Base-by-base conservation (phyloP, 306 rosid species). In the Mimosa bimucronata region DNA sequence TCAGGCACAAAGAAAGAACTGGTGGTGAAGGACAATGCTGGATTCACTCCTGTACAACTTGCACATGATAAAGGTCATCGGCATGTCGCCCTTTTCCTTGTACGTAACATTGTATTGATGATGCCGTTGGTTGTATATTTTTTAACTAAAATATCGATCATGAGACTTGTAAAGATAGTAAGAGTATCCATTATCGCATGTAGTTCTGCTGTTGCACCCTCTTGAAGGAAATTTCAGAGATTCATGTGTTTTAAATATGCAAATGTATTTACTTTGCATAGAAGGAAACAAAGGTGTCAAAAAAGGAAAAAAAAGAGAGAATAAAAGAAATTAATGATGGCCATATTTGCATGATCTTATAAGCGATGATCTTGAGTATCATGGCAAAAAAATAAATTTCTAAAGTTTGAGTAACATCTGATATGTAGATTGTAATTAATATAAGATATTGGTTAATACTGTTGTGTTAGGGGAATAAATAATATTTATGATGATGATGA, bases 1-100 rank as follows among this genome's bases (percentile, higher is more conserved):
- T 87, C 97, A 11, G 96, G 98, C 83, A 83, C 91, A 29, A 95
- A 95, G 88, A 83, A 90, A 84, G 98, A 95, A 83, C 69, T 95
- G 73, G 70, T 46, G 75, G 87, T 91, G 88, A 95, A 90, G 78
- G 98, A 95, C 76, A 92, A 92, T 82, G 87, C 90, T 64, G 98
- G 97, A 62, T 83, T 84, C 79, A 95, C 94, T 60, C 98, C 98
- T 83, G 83, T 85, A 77, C 97, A 92, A 87, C 91, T 95, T 76
- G 98, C 98, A 38, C 81, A 87, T 77, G 96, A 92, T 87, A 92
- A 92, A 85, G 98, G 98, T 95, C 98, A 92, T 87, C 96, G 88
- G 86, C 91, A 85, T 83, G 93, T 92, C 86, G 91, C 97, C 74
- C 88, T 86, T 86, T 86, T 95, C 89, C 97, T 95, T 85, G 98